Evolutionary conservation across 768 basidiomycete species (phyloP).

Genomic region (Calocybe cyanea): DNA sequence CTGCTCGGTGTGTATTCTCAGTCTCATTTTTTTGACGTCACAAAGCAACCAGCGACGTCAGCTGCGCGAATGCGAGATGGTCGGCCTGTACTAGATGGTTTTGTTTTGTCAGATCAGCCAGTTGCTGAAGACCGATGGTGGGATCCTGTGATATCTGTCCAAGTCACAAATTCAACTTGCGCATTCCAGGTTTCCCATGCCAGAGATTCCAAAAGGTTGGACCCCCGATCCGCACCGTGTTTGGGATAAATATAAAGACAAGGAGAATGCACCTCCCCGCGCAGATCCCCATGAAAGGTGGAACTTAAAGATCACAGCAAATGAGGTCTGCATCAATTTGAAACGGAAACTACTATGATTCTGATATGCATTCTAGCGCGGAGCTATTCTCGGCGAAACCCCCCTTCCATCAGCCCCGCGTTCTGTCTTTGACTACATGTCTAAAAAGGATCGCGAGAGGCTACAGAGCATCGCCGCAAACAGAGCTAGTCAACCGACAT

Average conservation of each 20-base stretch:
- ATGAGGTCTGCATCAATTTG: constrained; percentile 51
- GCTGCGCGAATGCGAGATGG: constrained; percentile 68
- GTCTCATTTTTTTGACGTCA: constrained; percentile 19
- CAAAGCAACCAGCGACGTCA: constrained; percentile 30
- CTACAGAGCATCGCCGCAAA: constrained; percentile 55
- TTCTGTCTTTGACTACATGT: constrained; percentile 93
- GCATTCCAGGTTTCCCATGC: constrained; percentile 69
- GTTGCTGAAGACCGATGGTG: constrained; percentile 71
- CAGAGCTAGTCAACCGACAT: constrained; percentile 12
- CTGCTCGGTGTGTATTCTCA: constrained; percentile 3
- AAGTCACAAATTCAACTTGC: not conserved
- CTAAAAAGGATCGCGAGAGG: constrained; percentile 86
- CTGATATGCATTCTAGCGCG: constrained; percentile 53
- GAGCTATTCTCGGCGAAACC: constrained; percentile 77
- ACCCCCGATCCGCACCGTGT: constrained; percentile 77
- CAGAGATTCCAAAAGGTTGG: constrained; percentile 83
- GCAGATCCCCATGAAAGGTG: constrained; percentile 35
- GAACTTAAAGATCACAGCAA: constrained; percentile 60
- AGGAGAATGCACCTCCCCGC: constrained; percentile 38
- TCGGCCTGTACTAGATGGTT: constrained; percentile 67
- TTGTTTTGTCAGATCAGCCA: constrained; percentile 63
- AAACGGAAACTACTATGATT: constrained; percentile 1
- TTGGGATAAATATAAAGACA: constrained; percentile 51
- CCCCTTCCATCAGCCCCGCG: constrained; percentile 63
- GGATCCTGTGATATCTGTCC: constrained; percentile 16